Percentiles rank a stretch among this genome's conserved stretches.
Conservation (phyloP, 805 yeast species). For the Spathaspora arborariae region DNA sequence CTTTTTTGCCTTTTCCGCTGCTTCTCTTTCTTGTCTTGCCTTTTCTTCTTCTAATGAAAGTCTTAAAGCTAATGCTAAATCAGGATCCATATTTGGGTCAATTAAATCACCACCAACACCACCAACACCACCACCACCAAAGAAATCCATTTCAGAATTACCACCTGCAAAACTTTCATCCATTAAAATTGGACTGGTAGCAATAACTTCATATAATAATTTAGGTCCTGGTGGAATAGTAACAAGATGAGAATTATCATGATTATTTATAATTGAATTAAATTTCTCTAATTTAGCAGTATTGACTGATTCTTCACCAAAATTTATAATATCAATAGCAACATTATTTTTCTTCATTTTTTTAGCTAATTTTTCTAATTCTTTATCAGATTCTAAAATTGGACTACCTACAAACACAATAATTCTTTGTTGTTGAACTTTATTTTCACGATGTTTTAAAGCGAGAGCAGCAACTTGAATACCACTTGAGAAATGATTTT, state of each 20-base stretch:
- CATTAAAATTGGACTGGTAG: conserved; percentile 67
- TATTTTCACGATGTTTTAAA: conserved; percentile 92
- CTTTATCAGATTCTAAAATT: conserved; percentile 61
- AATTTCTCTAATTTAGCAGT: conserved; percentile 77
- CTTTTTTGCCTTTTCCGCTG: conserved; percentile 30
- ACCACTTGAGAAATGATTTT: conserved; percentile 68
- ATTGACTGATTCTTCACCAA: conserved; percentile 83
- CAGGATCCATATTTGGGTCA: conserved; percentile 94
- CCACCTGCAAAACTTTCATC: conserved; percentile 56
- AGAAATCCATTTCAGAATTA: conserved; percentile 37
- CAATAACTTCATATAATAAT: conserved; percentile 75
- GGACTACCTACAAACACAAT: conserved; percentile 90
- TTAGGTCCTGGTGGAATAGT: conserved; percentile 88
- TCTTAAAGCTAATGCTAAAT: conserved; percentile 91
- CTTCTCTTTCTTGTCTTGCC: conserved; percentile 80
- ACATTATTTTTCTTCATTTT: conserved; percentile 90
- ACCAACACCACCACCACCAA: conserved; percentile 36
- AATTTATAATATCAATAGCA: conserved; percentile 84
- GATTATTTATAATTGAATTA: conserved; percentile 66
- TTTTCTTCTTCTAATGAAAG: conserved; percentile 93
- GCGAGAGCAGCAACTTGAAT: conserved; percentile 91
- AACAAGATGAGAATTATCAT: conserved; percentile 76
- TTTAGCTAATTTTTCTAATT: conserved; percentile 80
- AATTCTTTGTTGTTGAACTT: conserved; percentile 85
- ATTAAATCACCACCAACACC: conserved; percentile 43